Evolutionary conservation across 2,329 filamentous ascomycete species (phyloP), one percentile per base, ranked within the genome.

Genomic region (Aspergillus fumigatiaffinis): DNA sequence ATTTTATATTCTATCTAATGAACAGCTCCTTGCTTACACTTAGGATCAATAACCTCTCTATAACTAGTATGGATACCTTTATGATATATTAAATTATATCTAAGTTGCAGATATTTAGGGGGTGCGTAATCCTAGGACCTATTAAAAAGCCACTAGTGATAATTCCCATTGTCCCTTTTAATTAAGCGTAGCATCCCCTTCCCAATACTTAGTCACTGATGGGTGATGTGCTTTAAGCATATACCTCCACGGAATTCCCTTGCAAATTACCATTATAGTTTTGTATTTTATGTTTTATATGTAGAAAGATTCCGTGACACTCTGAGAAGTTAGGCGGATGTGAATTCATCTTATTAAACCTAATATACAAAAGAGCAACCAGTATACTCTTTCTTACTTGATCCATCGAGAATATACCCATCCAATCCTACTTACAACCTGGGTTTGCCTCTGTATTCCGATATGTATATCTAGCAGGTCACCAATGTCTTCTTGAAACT

Each of bases 401-500:
- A 90, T 70, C 88, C 89, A 97, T 70, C 87, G 87, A 2, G 85
- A 85, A 78, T 97, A 97, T 3, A 89, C 89, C 93, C 94, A 97
- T 61, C 90, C 83, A 64, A 97, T 91, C 58, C 94, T 83, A 66
- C 92, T 86, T 54, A 96, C 77, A 47, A 93, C 89, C 71, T 85
- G 87, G 58, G 87, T 82, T 78, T 97, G 93, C 65, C 87, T 83
- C 66, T 87, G 84, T 52, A 96, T 83, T 2, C 91, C 91, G 65
- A 86, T 88, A 50, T 84, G 78, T 62, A 93, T 86, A 69, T 96
- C 92, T 21, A 91, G 86, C 51, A 99, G 79, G 67, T 97, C 92
- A 58, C 89, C 86, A 35, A 96, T 79, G 70, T 99, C 94, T 72
- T 96, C 90, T 55, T 92, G 76, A 68, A 99, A 97, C 66, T 97